Evolutionary conservation across 1,139 yeast genomes (phyloP), one percentile per base, ranked within the genome.

Genomic region (Kazachstania sp.): DNA sequence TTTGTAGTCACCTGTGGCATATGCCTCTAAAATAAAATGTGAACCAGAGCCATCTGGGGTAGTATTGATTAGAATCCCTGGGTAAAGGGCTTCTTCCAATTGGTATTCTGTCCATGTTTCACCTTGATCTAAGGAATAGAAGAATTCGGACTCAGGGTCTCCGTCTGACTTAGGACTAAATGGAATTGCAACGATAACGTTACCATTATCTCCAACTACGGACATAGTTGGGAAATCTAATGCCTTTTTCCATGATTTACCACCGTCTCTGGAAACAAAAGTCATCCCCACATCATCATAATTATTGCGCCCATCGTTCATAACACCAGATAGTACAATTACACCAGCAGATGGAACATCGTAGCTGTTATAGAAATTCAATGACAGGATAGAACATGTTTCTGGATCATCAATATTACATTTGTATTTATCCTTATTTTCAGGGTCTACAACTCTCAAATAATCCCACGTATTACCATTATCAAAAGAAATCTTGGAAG

Each of bases 131-230:
- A 83, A 63, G 0, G 95, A 85, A 57, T 72, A 87, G 50, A 70
- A 71, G 39, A 78, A 61, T n/a, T 61, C 66, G 4, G 67, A 54
- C 13, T 60, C 56, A 4, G 60, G 53, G 39, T 64, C 56, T 11
- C 48, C 51, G 44, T 59, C 64, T 9, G 65, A 51, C 8, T 66
- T 57, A 28, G 65, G 57, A 18, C 54, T 53, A 11, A 59, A 65
- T 42, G 63, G 63, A 6, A 79, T 69, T 2, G 88, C 86, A 2
- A 85, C 68, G 39, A 86, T 74, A 4, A 86, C 64, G 61, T 86
- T 86, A 44, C 95, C 97, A 49, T 78, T 77, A 64, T 87, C 95
- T 47, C 94, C 95, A 67, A 81, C 83, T 0, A 83, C 72, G 54
- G 77, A 81, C 4, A 72, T 59, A 41, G 79, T 71, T 1, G 88